Percentiles rank a stretch among this genome's conserved stretches.
phyloP scores from a whole-genome alignment of 1,139 yeast genomes.

The Schwanniomyces etchellsii region DNA sequence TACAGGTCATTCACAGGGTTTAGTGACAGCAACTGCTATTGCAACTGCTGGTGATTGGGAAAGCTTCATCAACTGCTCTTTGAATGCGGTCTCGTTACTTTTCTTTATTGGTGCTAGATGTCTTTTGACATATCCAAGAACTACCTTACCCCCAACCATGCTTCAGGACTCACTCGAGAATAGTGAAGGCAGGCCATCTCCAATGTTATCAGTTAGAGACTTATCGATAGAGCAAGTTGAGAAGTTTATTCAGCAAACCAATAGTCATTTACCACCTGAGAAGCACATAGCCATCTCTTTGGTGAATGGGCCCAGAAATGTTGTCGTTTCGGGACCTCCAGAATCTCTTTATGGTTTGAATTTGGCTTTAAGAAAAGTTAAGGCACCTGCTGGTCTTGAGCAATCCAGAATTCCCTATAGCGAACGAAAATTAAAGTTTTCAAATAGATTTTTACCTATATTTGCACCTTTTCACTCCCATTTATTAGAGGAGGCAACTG shows the following conservation, averaged over 20 bases:
- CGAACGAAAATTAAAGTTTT: constrained; percentile 87
- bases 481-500: constrained; percentile 68
- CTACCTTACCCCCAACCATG: constrained; percentile 90
- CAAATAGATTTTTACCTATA: constrained; percentile 92
- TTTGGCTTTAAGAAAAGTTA: constrained; percentile 84
- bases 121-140: constrained; percentile 85
- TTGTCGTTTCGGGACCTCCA: constrained; percentile 97
- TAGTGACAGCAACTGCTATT: constrained; percentile 87
- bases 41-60: constrained; percentile 87
- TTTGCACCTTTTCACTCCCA: constrained; percentile 97
- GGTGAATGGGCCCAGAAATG: constrained; percentile 90
- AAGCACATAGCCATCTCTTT: constrained; percentile 88
- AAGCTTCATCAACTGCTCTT: constrained; percentile 63
- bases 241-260: constrained; percentile 74
- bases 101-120: constrained; percentile 94
- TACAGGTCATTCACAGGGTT: constrained; percentile 98
- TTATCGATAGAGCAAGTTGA: constrained; percentile 76
- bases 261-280: constrained; percentile 86
- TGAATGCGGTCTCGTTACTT: constrained; percentile 76
- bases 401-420: constrained; percentile 92
- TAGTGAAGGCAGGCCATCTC: constrained; percentile 96
- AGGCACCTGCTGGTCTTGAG: constrained; percentile 91
- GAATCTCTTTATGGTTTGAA: constrained; percentile 97
- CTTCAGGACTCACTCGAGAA: constrained; percentile 89
- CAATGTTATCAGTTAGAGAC: constrained; percentile 94